Evolutionary conservation across 1,284 basidiomycete species (phyloP).

Genomic region (Ganoderma multipileum): DNA sequence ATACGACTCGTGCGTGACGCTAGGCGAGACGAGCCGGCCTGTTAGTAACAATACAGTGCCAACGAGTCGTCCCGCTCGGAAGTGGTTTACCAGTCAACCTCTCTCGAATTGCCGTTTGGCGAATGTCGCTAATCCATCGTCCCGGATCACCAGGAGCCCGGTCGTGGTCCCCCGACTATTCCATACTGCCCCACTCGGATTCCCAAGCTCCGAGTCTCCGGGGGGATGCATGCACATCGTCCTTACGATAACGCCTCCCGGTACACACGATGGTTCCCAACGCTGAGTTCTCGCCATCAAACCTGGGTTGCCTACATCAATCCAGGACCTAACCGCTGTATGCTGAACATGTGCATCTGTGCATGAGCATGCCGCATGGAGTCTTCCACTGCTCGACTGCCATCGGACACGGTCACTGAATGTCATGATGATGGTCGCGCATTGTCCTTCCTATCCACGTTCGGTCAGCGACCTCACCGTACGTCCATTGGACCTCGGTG

Average conservation of each 20-base stretch:
- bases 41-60: background rate
- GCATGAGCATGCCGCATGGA: background rate
- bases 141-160: background rate
- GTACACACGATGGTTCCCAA: background rate
- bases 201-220: background rate
- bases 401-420: background rate
- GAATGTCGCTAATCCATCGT: background rate
- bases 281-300: background rate
- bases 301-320: background rate
- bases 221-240: background rate
- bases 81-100: background rate
- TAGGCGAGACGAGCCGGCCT: background rate
- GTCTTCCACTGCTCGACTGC: background rate
- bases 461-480: background rate
- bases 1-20: background rate
- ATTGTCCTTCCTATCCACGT: background rate
- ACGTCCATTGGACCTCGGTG: background rate
- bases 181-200: too few species aligned
- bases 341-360: background rate
- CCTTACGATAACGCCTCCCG: background rate
- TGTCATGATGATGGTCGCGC: background rate
- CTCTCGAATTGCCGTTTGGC: background rate
- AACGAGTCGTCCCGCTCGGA: background rate
- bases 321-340: background rate
- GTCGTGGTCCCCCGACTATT: too few species aligned